Evolutionary conservation across 1,139 yeast genomes (phyloP).

Genomic region (Waltiozyma sp.): DNA sequence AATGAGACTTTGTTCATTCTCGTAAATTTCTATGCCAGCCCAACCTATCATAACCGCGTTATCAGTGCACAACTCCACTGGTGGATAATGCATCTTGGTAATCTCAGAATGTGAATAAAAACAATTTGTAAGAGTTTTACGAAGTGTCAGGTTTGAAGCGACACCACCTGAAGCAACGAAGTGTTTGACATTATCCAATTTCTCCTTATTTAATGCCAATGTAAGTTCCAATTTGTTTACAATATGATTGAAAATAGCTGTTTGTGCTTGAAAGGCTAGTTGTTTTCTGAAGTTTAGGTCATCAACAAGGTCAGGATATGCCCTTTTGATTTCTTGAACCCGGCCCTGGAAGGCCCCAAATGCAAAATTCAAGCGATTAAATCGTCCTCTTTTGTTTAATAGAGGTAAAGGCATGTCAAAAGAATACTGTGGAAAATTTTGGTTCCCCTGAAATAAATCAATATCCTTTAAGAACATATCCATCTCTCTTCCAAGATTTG

Average conservation of each 20-base stretch:
- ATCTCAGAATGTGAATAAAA: constrained; percentile 21
- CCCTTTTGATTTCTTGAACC: constrained; percentile 26
- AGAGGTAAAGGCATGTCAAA: constrained; percentile 40
- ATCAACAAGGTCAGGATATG: constrained; percentile 7
- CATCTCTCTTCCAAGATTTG: constrained; percentile 73
- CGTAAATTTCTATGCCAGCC: constrained; percentile 86
- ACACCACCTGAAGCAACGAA: constrained; percentile 93
- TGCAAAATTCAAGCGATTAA: constrained; percentile 44
- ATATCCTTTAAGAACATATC: constrained; percentile 41
- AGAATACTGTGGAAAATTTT: constrained; percentile 5
- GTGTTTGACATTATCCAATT: constrained; percentile 34
- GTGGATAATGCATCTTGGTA: constrained; percentile 50
- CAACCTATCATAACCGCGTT: constrained; percentile 97
- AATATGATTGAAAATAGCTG: constrained; percentile 60
- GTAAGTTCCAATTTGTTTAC: constrained; percentile 51
- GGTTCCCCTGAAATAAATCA: constrained; percentile 19
- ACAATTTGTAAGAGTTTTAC: constrained; percentile 35
- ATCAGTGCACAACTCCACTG: constrained; percentile 70
- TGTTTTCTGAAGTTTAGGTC: constrained; percentile 21
- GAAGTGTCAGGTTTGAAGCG: constrained; percentile 57
- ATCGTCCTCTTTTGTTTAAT: constrained; percentile 34
- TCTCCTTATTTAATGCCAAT: constrained; percentile 29
- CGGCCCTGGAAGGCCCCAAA: constrained; percentile 71
- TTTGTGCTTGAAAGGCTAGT: constrained; percentile 56
- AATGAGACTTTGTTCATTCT: constrained; percentile 29